Percentiles rank a stretch among this genome's conserved stretches.
phyloP scores from a whole-genome alignment of 78 protist genomes.

The Tieghemostelium lacteum region DNA sequence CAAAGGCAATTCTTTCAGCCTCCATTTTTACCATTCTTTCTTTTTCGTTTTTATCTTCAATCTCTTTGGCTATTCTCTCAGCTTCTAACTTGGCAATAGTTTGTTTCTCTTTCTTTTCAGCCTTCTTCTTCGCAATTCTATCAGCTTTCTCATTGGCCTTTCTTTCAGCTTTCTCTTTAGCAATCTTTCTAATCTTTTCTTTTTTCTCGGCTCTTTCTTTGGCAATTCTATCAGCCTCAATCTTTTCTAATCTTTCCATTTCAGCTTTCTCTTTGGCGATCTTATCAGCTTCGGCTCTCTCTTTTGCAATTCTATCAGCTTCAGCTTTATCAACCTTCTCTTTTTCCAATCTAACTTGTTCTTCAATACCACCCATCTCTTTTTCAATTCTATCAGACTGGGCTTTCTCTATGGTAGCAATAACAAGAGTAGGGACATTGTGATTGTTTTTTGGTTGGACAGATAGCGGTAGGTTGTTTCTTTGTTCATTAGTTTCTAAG shows the following conservation, averaged over 20 bases:
- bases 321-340: not conserved
- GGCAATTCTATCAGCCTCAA: not conserved
- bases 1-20: not conserved
- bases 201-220: conserved; percentile 2
- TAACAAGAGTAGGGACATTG: too few relatives aligned
- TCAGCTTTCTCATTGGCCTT: conserved; percentile 3
- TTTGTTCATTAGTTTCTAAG: too few relatives aligned
- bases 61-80: not conserved
- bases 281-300: not conserved
- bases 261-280: not conserved
- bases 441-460: too few relatives aligned
- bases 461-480: too few relatives aligned
- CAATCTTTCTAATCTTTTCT: not conserved
- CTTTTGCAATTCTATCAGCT: not conserved
- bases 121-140: not conserved
- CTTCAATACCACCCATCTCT: not conserved
- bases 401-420: too few relatives aligned
- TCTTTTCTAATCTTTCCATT: not conserved
- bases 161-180: conserved; percentile 1
- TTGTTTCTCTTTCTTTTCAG: not conserved
- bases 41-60: not conserved
- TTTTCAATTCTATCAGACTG: not conserved
- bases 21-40: not conserved
- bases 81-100: not conserved
- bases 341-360: too few relatives aligned